phyloP scores from a whole-genome alignment of 202 grass and related monocot genomes.

The Bolboschoenoplectus hybrid region DNA sequence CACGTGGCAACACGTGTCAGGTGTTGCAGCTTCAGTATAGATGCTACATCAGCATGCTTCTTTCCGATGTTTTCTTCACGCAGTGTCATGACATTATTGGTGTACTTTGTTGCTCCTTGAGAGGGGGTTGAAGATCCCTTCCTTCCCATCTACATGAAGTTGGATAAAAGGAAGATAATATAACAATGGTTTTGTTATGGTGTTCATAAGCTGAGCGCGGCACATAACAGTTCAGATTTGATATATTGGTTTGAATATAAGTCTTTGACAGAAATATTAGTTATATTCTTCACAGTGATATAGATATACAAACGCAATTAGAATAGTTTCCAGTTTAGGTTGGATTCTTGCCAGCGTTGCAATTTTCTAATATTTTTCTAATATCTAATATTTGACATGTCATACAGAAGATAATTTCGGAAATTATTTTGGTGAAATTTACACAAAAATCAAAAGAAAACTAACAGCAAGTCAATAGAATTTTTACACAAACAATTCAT shows the following conservation, averaged over 20 bases:
- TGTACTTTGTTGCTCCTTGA: constrained; percentile 17
- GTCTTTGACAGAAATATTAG: neutral
- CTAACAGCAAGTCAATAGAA: too few relatives aligned
- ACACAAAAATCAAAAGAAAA: too few relatives aligned
- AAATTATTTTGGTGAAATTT: too few relatives aligned
- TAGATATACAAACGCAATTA: neutral
- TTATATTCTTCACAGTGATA: neutral
- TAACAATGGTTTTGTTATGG: neutral
- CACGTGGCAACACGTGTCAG: constrained; percentile 44
- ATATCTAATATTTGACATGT: neutral
- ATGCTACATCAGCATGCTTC: constrained; percentile 39
- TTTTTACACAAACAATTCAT: too few relatives aligned
- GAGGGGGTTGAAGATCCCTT: constrained; percentile 6
- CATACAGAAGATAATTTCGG: neutral
- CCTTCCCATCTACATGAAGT: constrained; percentile 40
- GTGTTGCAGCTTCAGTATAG: constrained; percentile 43
- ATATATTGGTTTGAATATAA: neutral
- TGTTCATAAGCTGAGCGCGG: neutral
- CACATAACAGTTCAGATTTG: neutral
- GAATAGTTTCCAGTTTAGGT: neutral
- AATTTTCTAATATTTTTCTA: neutral
- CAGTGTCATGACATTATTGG: constrained; percentile 37
- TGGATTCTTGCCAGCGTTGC: neutral
- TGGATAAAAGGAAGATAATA: neutral
- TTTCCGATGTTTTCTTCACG: constrained; percentile 48